These are phyloP conservation scores for Hyaloscypha finlandica DNA, from an alignment of 495 filamentous ascomycete species.

Conservation along the genomic window DNA sequence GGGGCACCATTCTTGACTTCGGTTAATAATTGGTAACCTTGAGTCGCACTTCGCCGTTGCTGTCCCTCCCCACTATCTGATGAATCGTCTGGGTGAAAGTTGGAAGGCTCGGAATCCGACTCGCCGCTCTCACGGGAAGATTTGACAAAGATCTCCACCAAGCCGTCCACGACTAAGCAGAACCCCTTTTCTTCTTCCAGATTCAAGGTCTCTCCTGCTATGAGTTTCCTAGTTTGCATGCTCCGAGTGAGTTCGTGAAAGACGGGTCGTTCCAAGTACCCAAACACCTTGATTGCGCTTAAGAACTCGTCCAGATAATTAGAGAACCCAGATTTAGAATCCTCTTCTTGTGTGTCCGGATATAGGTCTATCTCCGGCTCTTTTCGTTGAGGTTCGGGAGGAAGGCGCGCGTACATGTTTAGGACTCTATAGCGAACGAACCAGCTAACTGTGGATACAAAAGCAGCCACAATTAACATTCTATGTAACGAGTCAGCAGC, in stretches of 20 bases:
- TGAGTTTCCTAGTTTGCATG: conserved; percentile 96
- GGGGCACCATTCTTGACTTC: conserved; percentile 98
- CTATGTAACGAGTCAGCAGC: conserved; percentile 45
- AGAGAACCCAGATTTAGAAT: conserved; percentile 84
- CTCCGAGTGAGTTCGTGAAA: conserved; percentile 97
- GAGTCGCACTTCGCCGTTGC: conserved; percentile 49
- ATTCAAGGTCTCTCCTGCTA: conserved; percentile 91
- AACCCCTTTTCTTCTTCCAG: conserved; percentile 98
- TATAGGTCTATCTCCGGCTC: conserved; percentile 94
- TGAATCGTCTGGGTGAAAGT: conserved; percentile 24
- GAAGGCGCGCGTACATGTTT: conserved; percentile 92
- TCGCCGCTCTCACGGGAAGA: conserved; percentile 63
- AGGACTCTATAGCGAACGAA: conserved; percentile 90
- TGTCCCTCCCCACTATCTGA: conserved; percentile 33
- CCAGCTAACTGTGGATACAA: conserved; percentile 85
- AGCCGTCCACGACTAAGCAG: conserved; percentile 92
- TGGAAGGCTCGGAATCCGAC: conserved; percentile 38
- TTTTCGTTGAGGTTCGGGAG: conserved; percentile 92
- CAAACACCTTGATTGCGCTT: conserved; percentile 99
- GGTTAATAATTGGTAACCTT: conserved; percentile 89
- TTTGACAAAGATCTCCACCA: conserved; percentile 98
- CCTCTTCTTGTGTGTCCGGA: conserved; percentile 86
- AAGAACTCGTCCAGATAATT: conserved; percentile 98
- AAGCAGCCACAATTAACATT: conserved; percentile 72
- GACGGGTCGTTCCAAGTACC: conserved; percentile 92